phyloP scores from a whole-genome alignment of 768 basidiomycete genomes.

The Rhizopogon vinicolor region DNA sequence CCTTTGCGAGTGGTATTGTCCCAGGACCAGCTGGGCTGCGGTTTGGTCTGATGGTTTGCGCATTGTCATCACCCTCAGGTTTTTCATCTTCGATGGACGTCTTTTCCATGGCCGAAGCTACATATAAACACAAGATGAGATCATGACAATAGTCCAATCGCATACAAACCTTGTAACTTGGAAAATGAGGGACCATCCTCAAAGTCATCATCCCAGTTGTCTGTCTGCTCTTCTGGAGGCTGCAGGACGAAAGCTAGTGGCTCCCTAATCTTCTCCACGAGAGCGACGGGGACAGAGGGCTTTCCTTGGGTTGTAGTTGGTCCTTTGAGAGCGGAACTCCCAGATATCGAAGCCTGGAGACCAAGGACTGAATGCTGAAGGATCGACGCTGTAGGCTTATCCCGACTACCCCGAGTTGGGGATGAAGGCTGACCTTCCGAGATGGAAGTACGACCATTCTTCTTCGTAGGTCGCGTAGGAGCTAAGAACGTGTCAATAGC shows the following conservation, averaged over 20 bases:
- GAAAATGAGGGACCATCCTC: conserved; percentile 88
- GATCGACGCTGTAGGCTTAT: conserved; percentile 20
- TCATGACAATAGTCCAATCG: background rate
- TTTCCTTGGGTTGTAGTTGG: conserved; percentile 13
- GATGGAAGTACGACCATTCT: conserved; percentile 37
- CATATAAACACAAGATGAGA: background rate
- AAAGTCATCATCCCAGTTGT: conserved; percentile 99
- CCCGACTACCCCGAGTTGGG: conserved; percentile 31
- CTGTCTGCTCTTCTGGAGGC: conserved; percentile 80
- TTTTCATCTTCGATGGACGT: conserved; percentile 52
- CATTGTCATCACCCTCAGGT: conserved; percentile 62
- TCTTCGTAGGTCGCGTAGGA: conserved; percentile 71
- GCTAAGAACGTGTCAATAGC: conserved; percentile 35
- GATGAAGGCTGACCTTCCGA: conserved; percentile 40
- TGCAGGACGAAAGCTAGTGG: conserved; percentile 65
- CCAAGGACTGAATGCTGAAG: conserved; percentile 30
- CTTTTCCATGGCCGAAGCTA: conserved; percentile 55
- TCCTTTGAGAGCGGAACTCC: conserved; percentile 22
- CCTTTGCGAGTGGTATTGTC: conserved; percentile 50
- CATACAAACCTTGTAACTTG: conserved; percentile 62
- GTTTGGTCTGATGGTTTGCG: conserved; percentile 73
- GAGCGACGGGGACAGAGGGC: conserved; percentile 20
- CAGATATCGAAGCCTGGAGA: conserved; percentile 30
- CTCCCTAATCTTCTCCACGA: conserved; percentile 38
- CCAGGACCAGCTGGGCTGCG: conserved; percentile 58